Base-by-base conservation (phyloP, 345 rosid species). In the Brassica juncea region DNA sequence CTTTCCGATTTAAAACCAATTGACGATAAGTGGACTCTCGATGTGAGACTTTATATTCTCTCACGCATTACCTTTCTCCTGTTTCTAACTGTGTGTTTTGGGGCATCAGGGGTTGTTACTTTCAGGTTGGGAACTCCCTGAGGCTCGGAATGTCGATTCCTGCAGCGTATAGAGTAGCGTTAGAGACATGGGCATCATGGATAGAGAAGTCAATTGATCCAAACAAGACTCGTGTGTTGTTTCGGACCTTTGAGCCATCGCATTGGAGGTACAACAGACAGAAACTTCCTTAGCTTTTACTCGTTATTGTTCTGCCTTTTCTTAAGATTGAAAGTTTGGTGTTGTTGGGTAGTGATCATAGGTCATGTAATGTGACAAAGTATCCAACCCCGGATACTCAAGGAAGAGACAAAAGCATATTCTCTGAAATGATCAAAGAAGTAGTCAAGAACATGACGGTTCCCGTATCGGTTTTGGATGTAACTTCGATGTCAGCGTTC, bases 121-220 rank as follows among this genome's bases (percentile, higher is more conserved):
- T 93, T 81, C 95, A 91, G 91, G 87, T 91, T 69, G 91, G 86
- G 66, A 84, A 86, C 80, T 84, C 92, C 4, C 3, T 93, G 74
- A 93, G 83, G 88, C 97, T 93, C 16, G 97, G 97, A 67, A 87
- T 93, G 92, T 80, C 98, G 8, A 93, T 91, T 78, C 89, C 90
- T 84, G 25, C 88, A 65, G 98, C 94, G 10, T 93, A 84, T 84
- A 84, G 78, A 85, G 77, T 86, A 42, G 97, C 98, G 44, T 77
- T 93, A 57, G 88, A 77, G 47, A 90, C 97, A n/a, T 93, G 98
- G 98, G 89, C 90, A 74, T 88, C 93, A 11, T 93, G 98, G 98
- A 85, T 88, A 19, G 84, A 87, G 78, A 84, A 61, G 19, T 23
- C 25, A 23, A 82, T 93, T 21, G 82, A 93, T 77, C 82, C 81